These are phyloP conservation scores for Sporisorium sorghi DNA, from an alignment of 1,284 basidiomycete species.

Conservation along the genomic window DNA sequence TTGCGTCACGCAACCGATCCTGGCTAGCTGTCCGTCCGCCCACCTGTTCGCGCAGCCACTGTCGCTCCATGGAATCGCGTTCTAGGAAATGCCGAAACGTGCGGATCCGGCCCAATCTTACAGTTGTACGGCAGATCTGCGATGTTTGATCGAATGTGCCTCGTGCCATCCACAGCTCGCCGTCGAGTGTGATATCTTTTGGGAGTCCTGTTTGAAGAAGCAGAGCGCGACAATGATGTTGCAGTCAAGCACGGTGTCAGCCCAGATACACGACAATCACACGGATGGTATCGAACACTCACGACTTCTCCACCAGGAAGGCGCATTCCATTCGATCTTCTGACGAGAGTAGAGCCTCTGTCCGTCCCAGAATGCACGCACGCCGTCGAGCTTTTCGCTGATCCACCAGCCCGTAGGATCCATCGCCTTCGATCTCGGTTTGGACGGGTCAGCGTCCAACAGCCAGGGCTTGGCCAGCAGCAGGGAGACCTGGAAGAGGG, in stretches of 20 bases:
- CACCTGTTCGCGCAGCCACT: slow-evolving; percentile 41
- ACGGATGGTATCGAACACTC: slow-evolving; percentile 43
- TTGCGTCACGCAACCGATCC: slow-evolving; percentile 27
- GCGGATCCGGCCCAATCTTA: slow-evolving; percentile 46
- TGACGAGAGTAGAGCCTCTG: slow-evolving; percentile 75
- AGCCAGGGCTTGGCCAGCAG: slow-evolving; percentile 77
- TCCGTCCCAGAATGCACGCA: slow-evolving; percentile 76
- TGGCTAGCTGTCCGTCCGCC: slow-evolving; percentile 71
- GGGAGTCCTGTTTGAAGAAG: slow-evolving; percentile 73
- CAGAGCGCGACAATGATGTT: not conserved
- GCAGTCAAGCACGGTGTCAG: not conserved
- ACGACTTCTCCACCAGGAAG: slow-evolving; percentile 76
- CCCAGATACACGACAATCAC: not conserved
- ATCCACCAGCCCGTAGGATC: slow-evolving; percentile 78
- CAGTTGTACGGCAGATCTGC: slow-evolving; percentile 48
- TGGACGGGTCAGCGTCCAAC: slow-evolving; percentile 71
- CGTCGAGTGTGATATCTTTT: slow-evolving; percentile 75
- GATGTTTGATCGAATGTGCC: slow-evolving; percentile 57
- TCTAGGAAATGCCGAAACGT: slow-evolving; percentile 38
- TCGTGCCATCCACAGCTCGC: slow-evolving; percentile 71
- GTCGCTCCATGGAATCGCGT: slow-evolving; percentile 44
- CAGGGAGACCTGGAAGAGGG: slow-evolving; percentile 61
- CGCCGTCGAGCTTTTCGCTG: slow-evolving; percentile 73
- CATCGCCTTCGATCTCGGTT: slow-evolving; percentile 46
- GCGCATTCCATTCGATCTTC: slow-evolving; percentile 76